These are phyloP conservation scores for Tulasnella sp. DNA, from an alignment of 768 basidiomycete genomes.

Conservation along the genomic window DNA sequence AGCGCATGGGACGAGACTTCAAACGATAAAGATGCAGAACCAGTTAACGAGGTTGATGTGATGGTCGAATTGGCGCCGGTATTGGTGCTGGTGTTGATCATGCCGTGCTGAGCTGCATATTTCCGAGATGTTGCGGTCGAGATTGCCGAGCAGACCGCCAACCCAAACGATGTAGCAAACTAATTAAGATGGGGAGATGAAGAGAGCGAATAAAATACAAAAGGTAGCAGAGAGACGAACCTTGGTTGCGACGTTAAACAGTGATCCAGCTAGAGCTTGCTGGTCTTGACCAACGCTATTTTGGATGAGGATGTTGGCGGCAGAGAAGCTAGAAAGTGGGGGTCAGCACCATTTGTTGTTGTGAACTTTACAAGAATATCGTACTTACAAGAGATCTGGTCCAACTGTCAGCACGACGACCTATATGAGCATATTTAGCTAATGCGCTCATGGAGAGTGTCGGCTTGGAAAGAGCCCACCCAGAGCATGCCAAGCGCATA, in stretches of 20 bases:
- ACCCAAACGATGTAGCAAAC: slow-evolving; percentile 8
- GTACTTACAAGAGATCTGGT: slow-evolving; percentile 9
- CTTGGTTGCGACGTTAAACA: slow-evolving; percentile 2
- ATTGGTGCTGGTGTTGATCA: neutral
- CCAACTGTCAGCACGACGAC: slow-evolving; percentile 5
- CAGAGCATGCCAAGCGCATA: slow-evolving; percentile 13
- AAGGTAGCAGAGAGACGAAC: neutral
- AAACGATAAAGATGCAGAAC: too few relatives aligned
- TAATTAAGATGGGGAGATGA: neutral
- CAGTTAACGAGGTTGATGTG: too few relatives aligned
- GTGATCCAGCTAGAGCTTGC: slow-evolving; percentile 10
- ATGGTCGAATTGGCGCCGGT: neutral
- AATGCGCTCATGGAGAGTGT: neutral
- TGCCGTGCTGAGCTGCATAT: neutral
- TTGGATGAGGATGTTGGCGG: slow-evolving; percentile 12
- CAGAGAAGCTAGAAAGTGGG: slow-evolving; percentile 1
- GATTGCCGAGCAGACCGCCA: slow-evolving; percentile 9
- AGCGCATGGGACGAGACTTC: neutral
- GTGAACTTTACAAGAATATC: neutral
- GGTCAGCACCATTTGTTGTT: neutral
- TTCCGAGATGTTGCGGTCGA: neutral
- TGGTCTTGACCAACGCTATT: slow-evolving; percentile 10
- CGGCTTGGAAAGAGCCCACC: neutral
- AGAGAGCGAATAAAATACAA: neutral
- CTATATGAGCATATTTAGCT: neutral